Evolutionary conservation across 73 alveolate species (phyloP).

Genomic region (Uronychia binucleata): DNA sequence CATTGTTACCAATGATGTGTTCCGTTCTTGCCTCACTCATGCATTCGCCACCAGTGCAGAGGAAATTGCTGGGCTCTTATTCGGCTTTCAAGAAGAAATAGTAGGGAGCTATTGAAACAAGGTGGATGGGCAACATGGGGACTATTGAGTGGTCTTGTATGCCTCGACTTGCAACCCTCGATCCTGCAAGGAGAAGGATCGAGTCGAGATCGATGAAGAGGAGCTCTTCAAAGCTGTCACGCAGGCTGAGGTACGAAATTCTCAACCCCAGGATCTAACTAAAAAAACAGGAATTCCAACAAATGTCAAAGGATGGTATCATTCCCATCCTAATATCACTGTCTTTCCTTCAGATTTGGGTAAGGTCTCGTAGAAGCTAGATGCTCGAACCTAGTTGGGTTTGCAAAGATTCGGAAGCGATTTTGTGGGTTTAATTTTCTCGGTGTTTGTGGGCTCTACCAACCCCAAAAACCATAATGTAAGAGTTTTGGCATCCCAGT

Average conservation of each 20-base stretch:
- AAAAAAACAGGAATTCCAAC: constrained; percentile 2
- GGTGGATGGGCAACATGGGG: neutral
- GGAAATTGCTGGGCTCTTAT: constrained; percentile 56
- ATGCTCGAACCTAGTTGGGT: constrained; percentile 51
- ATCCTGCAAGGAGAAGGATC: constrained; percentile 63
- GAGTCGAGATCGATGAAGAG: constrained; percentile 75
- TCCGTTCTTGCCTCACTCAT: constrained; percentile 43
- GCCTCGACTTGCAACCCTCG: constrained; percentile 34
- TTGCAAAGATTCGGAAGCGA: constrained; percentile 50
- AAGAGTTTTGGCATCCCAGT: neutral
- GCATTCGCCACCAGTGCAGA: constrained; percentile 53
- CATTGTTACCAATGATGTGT: constrained; percentile 25
- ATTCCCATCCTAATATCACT: constrained; percentile 77
- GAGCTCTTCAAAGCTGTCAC: constrained; percentile 55
- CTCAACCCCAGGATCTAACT: neutral
- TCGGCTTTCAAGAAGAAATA: constrained; percentile 18
- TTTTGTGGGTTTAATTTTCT: constrained; percentile 57
- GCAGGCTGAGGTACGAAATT: constrained; percentile 44
- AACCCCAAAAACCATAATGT: neutral
- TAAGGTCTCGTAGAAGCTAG: constrained; percentile 24
- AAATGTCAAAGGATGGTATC: constrained; percentile 77
- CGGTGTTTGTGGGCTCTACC: constrained; percentile 39
- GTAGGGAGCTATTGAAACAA: neutral
- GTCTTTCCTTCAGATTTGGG: constrained; percentile 62
- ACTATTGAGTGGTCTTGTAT: constrained; percentile 3